These are phyloP conservation scores for Nadsonia commutata DNA, from an alignment of 1,139 yeast genomes.

Conservation along the genomic window DNA sequence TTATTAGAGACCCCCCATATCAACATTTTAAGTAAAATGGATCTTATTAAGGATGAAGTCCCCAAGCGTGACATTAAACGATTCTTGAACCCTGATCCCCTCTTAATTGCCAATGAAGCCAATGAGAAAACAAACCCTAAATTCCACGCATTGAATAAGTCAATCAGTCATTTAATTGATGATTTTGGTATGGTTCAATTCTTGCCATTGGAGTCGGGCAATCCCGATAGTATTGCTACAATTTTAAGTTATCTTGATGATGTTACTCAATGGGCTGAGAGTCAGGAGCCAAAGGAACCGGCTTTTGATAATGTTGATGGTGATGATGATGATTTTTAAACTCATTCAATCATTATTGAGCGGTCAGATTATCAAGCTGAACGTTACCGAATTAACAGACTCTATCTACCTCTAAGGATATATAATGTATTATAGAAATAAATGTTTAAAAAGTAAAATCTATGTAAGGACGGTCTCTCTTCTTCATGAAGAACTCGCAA, in stretches of 20 bases:
- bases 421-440: neutral
- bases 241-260: slow-evolving; percentile 89
- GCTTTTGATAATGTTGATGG: slow-evolving; percentile 49
- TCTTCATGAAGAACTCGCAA: too few relatives aligned
- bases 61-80: slow-evolving; percentile 64
- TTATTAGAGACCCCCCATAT: slow-evolving; percentile 87
- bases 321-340: slow-evolving; percentile 37
- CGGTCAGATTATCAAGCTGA: too few relatives aligned
- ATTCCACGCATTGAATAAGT: slow-evolving; percentile 55
- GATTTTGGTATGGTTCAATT: slow-evolving; percentile 99
- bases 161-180: slow-evolving; percentile 71
- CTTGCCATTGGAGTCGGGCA: slow-evolving; percentile 72
- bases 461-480: too few relatives aligned
- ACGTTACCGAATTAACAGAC: too few relatives aligned
- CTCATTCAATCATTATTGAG: too few relatives aligned
- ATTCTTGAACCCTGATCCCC: slow-evolving; percentile 84
- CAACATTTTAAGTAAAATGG: slow-evolving; percentile 74
- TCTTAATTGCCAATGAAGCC: slow-evolving; percentile 41
- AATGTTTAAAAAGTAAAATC: too few relatives aligned
- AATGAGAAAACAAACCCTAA: slow-evolving; percentile 51
- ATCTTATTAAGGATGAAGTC: slow-evolving; percentile 53
- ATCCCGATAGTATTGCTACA: slow-evolving; percentile 66
- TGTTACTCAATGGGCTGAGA: slow-evolving; percentile 94
- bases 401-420: too few relatives aligned
- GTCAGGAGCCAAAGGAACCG: slow-evolving; percentile 95